Evolutionary conservation across 2,329 filamentous ascomycete species (phyloP).

Genomic region (Calonectria montana): DNA sequence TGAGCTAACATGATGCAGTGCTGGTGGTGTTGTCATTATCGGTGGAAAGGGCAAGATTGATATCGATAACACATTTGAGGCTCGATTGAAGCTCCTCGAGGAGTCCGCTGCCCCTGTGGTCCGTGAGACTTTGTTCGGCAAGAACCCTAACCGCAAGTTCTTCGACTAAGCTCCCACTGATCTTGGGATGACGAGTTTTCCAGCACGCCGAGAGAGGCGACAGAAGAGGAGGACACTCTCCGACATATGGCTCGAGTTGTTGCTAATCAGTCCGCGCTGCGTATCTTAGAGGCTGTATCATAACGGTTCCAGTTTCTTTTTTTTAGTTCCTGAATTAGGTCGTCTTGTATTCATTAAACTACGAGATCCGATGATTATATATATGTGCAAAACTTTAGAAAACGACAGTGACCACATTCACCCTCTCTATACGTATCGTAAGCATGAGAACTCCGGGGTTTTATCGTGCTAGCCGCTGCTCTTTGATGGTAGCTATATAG

Average conservation of each 20-base stretch:
- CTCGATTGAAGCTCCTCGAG: slow-evolving; percentile 87
- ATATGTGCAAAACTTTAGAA: background rate
- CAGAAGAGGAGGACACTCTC: slow-evolving; percentile 32
- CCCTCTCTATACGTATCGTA: background rate
- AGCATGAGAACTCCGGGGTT: background rate
- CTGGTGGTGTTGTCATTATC: slow-evolving; percentile 84
- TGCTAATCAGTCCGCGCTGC: slow-evolving; percentile 42
- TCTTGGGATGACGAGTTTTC: slow-evolving; percentile 25
- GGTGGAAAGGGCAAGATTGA: slow-evolving; percentile 93
- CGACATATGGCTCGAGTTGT: slow-evolving; percentile 39
- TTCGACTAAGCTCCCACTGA: slow-evolving; percentile 72
- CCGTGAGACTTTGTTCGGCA: slow-evolving; percentile 88
- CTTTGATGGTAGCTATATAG: background rate
- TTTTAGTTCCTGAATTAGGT: slow-evolving; percentile 38
- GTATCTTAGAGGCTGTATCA: slow-evolving; percentile 51
- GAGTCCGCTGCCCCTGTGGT: slow-evolving; percentile 86
- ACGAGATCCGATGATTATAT: slow-evolving; percentile 30
- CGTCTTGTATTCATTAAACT: slow-evolving; percentile 41
- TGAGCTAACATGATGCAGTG: slow-evolving; percentile 62
- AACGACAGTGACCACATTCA: background rate
- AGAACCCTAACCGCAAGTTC: slow-evolving; percentile 97
- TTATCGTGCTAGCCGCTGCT: background rate
- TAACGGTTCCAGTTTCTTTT: slow-evolving; percentile 41
- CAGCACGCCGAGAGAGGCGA: slow-evolving; percentile 33
- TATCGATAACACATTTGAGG: slow-evolving; percentile 98